Evolutionary conservation across 2,329 filamentous ascomycete species (phyloP), one percentile per base, ranked within the genome.

Genomic region (Fulvia fulva): DNA sequence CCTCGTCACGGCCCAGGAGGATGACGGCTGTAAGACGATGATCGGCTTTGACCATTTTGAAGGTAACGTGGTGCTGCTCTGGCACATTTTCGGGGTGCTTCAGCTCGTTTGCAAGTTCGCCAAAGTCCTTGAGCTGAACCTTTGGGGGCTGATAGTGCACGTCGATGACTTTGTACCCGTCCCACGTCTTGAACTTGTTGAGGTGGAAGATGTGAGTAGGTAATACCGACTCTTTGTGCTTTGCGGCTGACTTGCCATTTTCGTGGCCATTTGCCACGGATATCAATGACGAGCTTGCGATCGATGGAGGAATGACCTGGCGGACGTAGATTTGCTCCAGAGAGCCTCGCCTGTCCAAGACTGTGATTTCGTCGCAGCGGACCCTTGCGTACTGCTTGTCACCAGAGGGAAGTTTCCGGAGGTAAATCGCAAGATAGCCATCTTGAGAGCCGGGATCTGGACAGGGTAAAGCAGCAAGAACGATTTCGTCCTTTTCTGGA

Each of bases 391-490:
- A 70, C 21, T 64, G 62, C 16, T 54, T 51, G 9, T 55, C 51
- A 3, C 57, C 56, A 16, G 43, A 45, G 9, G 54, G 47, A 2
- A 73, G 50, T 25, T 68, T 71, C 23, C 65, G 58, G 11, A 73
- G 64, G 45, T 71, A 70, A 7, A 74, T 65, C 6, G 57, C 67
- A 16, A 67, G 59, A 43, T 70, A 71, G n/a, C 53, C 32, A n/a
- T 26, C 34, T 19, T 19, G 14, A 4, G 67, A 63, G 9, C 66
- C 68, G 3, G 71, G 70, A 3, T 64, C 59, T 0, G 72, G 70
- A 37, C 72, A 75, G 52, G 73, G 66, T 6, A 74, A 57, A 1
- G 67, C 68, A 5, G 72, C 72, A 25, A 71, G 59, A 46, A 65
- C 73, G 19, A 62, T 14, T 22, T 57, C 57, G 63, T 54, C 45